phyloP scores from a whole-genome alignment of 2,329 filamentous ascomycete species.

The Ambrosiella beaveri region DNA sequence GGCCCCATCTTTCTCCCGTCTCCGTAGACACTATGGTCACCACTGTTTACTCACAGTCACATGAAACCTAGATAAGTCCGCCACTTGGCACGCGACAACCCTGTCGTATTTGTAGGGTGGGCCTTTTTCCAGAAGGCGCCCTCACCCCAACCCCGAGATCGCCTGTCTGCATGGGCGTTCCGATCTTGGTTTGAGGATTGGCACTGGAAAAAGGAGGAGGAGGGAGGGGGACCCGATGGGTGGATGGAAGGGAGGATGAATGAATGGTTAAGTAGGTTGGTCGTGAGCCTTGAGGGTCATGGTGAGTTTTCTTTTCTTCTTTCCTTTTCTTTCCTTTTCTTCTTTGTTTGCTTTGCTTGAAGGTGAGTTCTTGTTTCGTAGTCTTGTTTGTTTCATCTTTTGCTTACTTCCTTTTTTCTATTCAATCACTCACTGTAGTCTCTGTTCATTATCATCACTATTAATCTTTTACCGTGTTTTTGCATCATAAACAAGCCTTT shows the following conservation, averaged over 20 bases:
- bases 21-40: no score
- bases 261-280: neutral
- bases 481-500: neutral
- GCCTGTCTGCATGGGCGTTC: neutral
- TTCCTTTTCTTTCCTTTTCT: neutral
- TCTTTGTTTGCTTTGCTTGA: neutral
- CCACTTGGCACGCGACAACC: constrained; percentile 2
- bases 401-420: neutral
- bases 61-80: neutral
- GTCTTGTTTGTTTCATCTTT: neutral
- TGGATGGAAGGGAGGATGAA: neutral
- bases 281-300: neutral
- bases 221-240: neutral
- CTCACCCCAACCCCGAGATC: neutral
- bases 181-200: neutral
- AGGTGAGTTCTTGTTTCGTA: neutral
- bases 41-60: neutral
- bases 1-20: no score
- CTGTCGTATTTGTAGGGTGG: neutral
- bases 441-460: neutral
- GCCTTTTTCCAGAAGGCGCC: neutral
- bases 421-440: neutral
- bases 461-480: neutral
- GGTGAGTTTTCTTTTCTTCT: neutral
- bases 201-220: neutral